Evolutionary conservation across 2,329 filamentous ascomycete species (phyloP).

Genomic region (Fusarium penzigii): DNA sequence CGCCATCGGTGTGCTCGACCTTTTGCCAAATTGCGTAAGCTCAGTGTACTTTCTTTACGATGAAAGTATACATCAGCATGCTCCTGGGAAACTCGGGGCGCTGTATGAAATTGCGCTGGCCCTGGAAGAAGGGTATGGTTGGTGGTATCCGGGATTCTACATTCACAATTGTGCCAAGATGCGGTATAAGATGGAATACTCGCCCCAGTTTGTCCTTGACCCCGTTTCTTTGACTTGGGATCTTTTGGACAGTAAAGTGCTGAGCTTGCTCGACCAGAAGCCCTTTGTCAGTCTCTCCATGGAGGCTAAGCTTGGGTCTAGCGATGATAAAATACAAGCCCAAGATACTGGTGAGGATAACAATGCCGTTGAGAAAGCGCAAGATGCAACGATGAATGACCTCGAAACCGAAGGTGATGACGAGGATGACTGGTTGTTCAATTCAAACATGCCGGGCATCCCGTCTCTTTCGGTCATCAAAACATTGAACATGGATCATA

Average conservation of each 20-base stretch:
- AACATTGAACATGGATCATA: constrained; percentile 57
- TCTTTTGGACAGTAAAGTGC: constrained; percentile 52
- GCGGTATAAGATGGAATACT: constrained; percentile 81
- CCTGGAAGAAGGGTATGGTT: constrained; percentile 67
- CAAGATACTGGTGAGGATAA: not conserved
- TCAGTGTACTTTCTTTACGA: constrained; percentile 85
- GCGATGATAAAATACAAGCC: not conserved
- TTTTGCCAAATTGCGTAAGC: constrained; percentile 75
- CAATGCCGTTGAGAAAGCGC: constrained; percentile 2
- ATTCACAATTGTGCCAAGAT: constrained; percentile 82
- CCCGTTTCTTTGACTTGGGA: constrained; percentile 66
- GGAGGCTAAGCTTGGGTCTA: constrained; percentile 28
- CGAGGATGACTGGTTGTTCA: constrained; percentile 47
- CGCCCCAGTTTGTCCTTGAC: constrained; percentile 73
- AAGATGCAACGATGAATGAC: constrained; percentile 3
- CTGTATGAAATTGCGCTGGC: constrained; percentile 72
- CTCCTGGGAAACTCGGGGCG: constrained; percentile 75
- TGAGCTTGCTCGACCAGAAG: constrained; percentile 53
- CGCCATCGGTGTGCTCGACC: constrained; percentile 74
- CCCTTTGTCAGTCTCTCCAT: constrained; percentile 55
- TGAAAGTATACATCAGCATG: constrained; percentile 68
- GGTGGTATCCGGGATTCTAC: constrained; percentile 82
- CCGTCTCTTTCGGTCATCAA: constrained; percentile 55
- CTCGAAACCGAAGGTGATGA: constrained; percentile 21
- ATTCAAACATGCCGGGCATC: constrained; percentile 67